phyloP scores from a whole-genome alignment of 257 asterid genomes.

The Ilex aquifolium region DNA sequence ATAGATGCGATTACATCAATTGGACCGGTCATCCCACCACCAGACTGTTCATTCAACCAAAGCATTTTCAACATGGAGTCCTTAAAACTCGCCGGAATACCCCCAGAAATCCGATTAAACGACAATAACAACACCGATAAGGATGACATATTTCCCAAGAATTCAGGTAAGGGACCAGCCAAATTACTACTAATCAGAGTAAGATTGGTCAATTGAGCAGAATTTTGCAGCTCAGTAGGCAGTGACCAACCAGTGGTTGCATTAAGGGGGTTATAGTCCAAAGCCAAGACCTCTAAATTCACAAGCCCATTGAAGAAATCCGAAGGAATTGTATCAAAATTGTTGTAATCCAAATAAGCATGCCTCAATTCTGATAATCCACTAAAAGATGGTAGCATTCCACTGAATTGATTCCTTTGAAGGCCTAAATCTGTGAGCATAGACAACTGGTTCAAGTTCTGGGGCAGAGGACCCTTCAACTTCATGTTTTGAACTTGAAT shows the following conservation, averaged over 20 bases:
- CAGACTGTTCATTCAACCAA: neutral
- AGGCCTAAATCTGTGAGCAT: neutral
- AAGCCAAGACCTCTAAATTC: neutral
- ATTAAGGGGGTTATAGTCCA: neutral
- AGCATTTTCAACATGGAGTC: neutral
- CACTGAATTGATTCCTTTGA: neutral
- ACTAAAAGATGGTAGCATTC: neutral
- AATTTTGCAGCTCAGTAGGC: constrained; percentile 2
- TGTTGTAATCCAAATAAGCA: constrained; percentile 6
- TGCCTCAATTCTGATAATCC: neutral
- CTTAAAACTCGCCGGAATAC: neutral
- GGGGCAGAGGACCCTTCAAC: neutral
- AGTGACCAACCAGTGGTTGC: neutral
- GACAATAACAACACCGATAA: neutral
- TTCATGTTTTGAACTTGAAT: neutral
- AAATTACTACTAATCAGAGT: neutral
- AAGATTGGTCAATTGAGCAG: constrained; percentile 1
- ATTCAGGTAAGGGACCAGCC: neutral
- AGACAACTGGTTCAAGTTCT: neutral
- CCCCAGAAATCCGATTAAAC: neutral
- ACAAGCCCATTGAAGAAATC: neutral
- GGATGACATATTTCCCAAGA: constrained; percentile 2
- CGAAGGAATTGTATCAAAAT: neutral
- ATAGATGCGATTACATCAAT: neutral
- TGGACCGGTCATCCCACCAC: neutral